Base-by-base conservation (phyloP, 1,139 yeast genomes). In the Debaryomyces robertsiae region DNA sequence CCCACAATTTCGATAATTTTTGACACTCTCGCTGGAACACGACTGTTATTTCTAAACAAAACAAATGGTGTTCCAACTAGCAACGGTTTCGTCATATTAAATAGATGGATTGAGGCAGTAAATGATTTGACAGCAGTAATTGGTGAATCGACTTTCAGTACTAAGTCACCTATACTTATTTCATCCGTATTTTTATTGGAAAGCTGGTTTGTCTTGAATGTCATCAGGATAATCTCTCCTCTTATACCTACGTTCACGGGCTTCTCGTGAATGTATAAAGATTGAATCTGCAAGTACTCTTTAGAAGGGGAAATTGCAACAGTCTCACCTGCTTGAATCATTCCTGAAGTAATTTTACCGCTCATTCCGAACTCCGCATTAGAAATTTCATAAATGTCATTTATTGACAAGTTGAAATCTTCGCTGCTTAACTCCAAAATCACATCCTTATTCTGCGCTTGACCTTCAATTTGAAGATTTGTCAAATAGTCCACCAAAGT, bases 1-100 rank as follows among this genome's bases (percentile, higher is more conserved):
- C 53, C 52, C 23, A 54, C 74, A 13, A 82, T 60, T 10, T 79
- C 72, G 4, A 81, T 52, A 36, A 91, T 75, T 49, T 77, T 78
- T 28, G 74, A 57, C 23, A 91, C 67, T 52, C 84, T 78, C 3
- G 91, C 93, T 3, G 95, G 90, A 30, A 81, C 79, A 43, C 85
- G 85, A 34, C 82, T 75, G 43, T 89, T 84, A 48, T 95, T 95
- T 50, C 95, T 77, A 64, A 91, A 91, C 40, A 90, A 61, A 31
- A 91, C 80, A 50, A 93, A 76, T 36, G 94, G 87, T 1, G 95
- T 77, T 3, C 98, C 98, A 4, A 84, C 81, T 31, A 93, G 67
- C 38, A 93, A 62, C 1, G 98, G 98, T 51, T 77, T 73, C 36
- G 74, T 71, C 64, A 87, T 65, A 45, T 86, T 83, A 60, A 91